These are phyloP conservation scores for Apiotrichum laibachii DNA, from an alignment of 1,284 basidiomycete genomes.

Conservation along the genomic window DNA sequence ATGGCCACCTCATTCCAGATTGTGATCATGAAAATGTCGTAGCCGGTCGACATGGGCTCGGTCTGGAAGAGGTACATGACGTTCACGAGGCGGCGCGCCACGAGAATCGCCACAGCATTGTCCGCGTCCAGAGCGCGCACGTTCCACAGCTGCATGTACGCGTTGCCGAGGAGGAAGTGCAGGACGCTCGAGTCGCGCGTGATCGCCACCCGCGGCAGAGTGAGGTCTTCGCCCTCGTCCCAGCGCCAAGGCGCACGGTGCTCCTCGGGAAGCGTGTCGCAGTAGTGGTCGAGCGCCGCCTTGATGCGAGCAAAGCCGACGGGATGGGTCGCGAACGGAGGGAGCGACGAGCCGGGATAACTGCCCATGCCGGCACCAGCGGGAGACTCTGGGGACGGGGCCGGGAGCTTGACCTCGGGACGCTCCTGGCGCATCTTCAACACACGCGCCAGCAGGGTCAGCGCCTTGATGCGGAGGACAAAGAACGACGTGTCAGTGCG, in stretches of 20 bases:
- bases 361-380: conserved; percentile 2
- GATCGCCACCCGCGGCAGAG: conserved; percentile 15
- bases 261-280: conserved; percentile 26
- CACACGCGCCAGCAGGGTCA: conserved; percentile 24
- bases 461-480: conserved; percentile 27
- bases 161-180: conserved; percentile 30
- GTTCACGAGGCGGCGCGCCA: conserved; percentile 31
- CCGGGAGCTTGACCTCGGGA: conserved; percentile 17
- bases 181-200: conserved; percentile 20
- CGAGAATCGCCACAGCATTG: conserved; percentile 27
- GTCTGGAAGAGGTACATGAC: conserved; percentile 29
- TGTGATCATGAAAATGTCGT: conserved; percentile 31
- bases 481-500: conserved; percentile 20
- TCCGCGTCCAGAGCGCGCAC: conserved; percentile 23
- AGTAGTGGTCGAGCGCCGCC: conserved; percentile 16
- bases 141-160: conserved; percentile 35
- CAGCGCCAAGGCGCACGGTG: conserved; percentile 37
- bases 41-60: conserved; percentile 23
- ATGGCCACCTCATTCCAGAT: conserved; percentile 36
- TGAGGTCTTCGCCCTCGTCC: conserved; percentile 21
- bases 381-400: neutral
- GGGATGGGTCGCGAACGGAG: conserved; percentile 19
- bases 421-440: conserved; percentile 22
- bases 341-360: conserved; percentile 19
- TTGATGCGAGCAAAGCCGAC: conserved; percentile 19